Evolutionary conservation across 106 monocot species (phyloP), one percentile per base, ranked within the genome.

Genomic region (Vanilla planifolia): DNA sequence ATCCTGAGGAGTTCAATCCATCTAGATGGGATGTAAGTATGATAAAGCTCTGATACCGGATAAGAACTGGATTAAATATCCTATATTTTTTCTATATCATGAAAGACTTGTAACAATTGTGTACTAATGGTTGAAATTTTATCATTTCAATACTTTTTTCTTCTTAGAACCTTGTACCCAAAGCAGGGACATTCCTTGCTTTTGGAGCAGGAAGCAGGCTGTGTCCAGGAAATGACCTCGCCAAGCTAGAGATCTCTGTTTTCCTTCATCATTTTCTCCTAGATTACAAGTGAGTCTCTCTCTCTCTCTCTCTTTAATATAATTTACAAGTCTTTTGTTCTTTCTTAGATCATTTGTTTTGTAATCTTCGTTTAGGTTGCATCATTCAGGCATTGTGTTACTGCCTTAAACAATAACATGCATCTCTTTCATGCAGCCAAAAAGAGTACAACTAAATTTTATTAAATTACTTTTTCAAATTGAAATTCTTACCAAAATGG

Each of bases 151-250:
- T 43, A 33, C 21, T 25, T 14, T 48, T 64, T 33, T 13, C 4
- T 24, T 26, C 10, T 82, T 50, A 96, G 96, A 79, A 79, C 23
- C 30, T 73, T 28, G 41, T 67, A 27, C 90, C 90, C 7, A 91
- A 75, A 74, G 67, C 81, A 19, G 84, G 84, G 43, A 75, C 81
- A 6, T 96, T 79, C 62, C 78, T 96, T 59, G 72, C 84, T 13
- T 96, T 96, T 51, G 96, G 96, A 43, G 79, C 61, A 55, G 96
- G 96, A 50, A 75, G 76, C 60, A 73, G 87, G 48, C 72, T 91
- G 24, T 96, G 90, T 65, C 96, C 96, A 15, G 96, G 96, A 74
- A 91, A 96, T 72, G 96, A 96, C 4, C 81, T 96, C 6, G 96
- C 90, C 27, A 96, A 91, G 48, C 39, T 96, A 15, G 96, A 96